Base-by-base conservation (phyloP, 176 grass and related monocot species). In the Juncus inflexus region DNA sequence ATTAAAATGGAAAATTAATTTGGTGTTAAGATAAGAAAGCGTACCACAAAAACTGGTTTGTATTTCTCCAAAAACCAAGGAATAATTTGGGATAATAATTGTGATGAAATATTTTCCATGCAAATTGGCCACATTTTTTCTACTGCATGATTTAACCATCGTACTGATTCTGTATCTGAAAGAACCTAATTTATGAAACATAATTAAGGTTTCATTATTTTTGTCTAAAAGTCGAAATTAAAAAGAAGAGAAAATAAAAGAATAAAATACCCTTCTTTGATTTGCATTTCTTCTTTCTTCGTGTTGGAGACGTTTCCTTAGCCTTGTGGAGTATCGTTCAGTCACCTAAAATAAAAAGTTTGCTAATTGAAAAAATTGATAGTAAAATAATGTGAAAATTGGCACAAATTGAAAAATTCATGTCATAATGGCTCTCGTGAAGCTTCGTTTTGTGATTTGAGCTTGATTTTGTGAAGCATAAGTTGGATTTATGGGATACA, bases 1-100 rank as follows among this genome's bases (percentile, higher is more conserved):
- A 79, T 65, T 63, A 19, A 28, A 12, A 71, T 80, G 40, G 66
- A 10, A 28, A 47, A 6, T 47, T 42, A 72, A 74, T 52, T 42
- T 28, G 19, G 19, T 28, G 19, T 28, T 28, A 28, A 28, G 19
- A 28, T 28, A 67, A 43, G 43, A 76, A 83, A 81, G 39, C 71
- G 15, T 97, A 97, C 94, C 59, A 81, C 94, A 74, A 80, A 89
- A 84, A 84, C 86, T 52, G 94, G 94, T 76, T 97, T 97, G 66
- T 83, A 97, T 55, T 97, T 97, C 77, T 91, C 94, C 71, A 97
- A 76, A 55, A 97, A 97, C 88, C 88, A 97, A 6, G 94, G 94
- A 79, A 91, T 91, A 59, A 97, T 89, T 39, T 87, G 94, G 62
- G 52, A 61, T 7, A 97, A 42, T 83, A 97, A 85, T 54, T 91